Percentiles rank a stretch among this genome's conserved stretches.
phyloP scores from a whole-genome alignment of 129 eudicot species.

The Mikania micrantha region DNA sequence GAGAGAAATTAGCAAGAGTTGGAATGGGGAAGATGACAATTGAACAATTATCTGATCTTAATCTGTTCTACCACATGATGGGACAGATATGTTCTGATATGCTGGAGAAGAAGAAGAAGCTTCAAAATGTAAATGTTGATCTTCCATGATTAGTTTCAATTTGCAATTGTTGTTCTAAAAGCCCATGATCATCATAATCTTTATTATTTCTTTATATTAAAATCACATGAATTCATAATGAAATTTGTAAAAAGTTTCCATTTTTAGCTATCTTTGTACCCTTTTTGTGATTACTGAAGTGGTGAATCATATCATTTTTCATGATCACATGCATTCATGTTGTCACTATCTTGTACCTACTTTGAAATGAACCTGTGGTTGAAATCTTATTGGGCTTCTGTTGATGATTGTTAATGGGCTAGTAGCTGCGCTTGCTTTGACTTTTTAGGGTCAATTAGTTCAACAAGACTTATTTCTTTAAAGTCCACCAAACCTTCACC shows the following conservation, averaged over 20 bases:
- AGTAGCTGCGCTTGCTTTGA: not conserved
- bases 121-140: slow-evolving; percentile 48
- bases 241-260: not conserved
- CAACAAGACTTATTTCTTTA: not conserved
- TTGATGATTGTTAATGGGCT: not conserved
- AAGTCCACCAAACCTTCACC: slow-evolving; percentile 22
- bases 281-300: not conserved
- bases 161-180: slow-evolving; percentile 1
- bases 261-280: not conserved
- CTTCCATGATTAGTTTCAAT: slow-evolving; percentile 11
- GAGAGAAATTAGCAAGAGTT: slow-evolving; percentile 59
- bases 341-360: slow-evolving; percentile 10
- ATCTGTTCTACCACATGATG: slow-evolving; percentile 84
- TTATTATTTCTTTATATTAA: not conserved
- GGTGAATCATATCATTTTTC: not conserved
- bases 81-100: slow-evolving; percentile 69
- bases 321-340: slow-evolving; percentile 10
- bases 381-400: not conserved
- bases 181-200: not conserved
- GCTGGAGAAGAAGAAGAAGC: slow-evolving; percentile 58
- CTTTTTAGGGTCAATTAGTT: not conserved
- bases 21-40: slow-evolving; percentile 77
- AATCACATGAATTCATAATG: not conserved
- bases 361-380: not conserved
- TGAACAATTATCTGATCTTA: slow-evolving; percentile 69